These are phyloP conservation scores for Boletus smithii DNA, from an alignment of 1,284 basidiomycete species.

Conservation along the genomic window DNA sequence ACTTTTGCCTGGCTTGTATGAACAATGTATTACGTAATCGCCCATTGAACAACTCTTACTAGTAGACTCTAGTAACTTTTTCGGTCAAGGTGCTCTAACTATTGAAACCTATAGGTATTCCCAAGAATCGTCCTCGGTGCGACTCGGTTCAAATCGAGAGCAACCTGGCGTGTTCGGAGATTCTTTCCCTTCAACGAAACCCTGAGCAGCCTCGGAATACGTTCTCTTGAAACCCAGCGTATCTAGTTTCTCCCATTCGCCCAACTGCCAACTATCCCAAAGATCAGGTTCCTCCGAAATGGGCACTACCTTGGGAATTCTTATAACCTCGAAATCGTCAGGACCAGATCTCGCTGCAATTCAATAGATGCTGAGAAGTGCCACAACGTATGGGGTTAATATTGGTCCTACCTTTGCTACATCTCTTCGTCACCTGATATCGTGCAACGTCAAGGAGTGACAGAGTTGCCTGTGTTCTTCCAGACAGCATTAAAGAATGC, in stretches of 20 bases:
- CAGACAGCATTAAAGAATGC: background rate
- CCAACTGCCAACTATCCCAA: slow-evolving; percentile 7
- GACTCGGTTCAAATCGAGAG: background rate
- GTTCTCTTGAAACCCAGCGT: slow-evolving; percentile 10
- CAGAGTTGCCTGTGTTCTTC: slow-evolving; percentile 1
- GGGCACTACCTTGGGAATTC: slow-evolving; percentile 20
- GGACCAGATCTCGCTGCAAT: slow-evolving; percentile 11
- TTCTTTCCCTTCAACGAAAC: slow-evolving; percentile 1
- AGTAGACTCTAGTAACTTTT: too few species aligned
- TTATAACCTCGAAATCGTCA: slow-evolving; percentile 25
- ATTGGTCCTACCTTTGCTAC: slow-evolving; percentile 13
- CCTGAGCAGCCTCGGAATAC: slow-evolving; percentile 28
- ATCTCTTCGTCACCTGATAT: slow-evolving; percentile 1
- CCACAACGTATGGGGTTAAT: background rate
- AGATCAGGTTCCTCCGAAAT: slow-evolving; percentile 9
- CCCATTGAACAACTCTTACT: too few species aligned
- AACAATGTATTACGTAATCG: slow-evolving; percentile 10
- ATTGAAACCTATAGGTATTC: slow-evolving; percentile 18
- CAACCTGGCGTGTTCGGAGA: background rate
- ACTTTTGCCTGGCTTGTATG: background rate
- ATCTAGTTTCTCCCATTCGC: slow-evolving; percentile 27
- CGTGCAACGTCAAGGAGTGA: slow-evolving; percentile 23
- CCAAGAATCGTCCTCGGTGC: slow-evolving; percentile 19
- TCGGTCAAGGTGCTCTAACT: too few species aligned
- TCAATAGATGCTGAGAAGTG: background rate